Evolutionary conservation across 352 stramenopile genomes (phyloP).

Genomic region (Globisporangium viniferum): DNA sequence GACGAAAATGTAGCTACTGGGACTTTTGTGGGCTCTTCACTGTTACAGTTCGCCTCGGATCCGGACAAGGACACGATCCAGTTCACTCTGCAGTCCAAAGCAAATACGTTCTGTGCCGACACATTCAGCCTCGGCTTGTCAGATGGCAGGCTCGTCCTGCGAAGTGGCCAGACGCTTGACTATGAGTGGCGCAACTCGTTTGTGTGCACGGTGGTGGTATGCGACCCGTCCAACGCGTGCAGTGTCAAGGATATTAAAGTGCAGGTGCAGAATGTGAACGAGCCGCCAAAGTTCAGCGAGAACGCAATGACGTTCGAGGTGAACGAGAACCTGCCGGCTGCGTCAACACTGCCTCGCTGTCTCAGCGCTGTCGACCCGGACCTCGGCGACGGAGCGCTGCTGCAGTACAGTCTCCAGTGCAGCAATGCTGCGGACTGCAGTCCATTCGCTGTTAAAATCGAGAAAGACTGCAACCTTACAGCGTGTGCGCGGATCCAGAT

Average conservation of each 20-base stretch:
- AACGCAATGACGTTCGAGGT: conserved; percentile 29
- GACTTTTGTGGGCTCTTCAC: conserved; percentile 22
- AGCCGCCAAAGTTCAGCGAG: conserved; percentile 39
- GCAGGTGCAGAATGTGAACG: conserved; percentile 50
- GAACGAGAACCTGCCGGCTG: conserved; percentile 28
- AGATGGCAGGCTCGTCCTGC: conserved; percentile 30
- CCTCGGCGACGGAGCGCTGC: conserved; percentile 29
- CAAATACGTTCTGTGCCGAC: conserved; percentile 42
- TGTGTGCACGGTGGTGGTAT: conserved; percentile 46
- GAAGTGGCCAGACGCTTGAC: conserved; percentile 26
- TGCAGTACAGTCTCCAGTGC: conserved; percentile 45
- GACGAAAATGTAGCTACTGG: conserved; percentile 33
- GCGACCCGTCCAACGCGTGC: conserved; percentile 52
- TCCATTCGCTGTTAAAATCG: conserved; percentile 32
- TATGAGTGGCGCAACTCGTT: conserved; percentile 37
- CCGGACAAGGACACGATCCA: conserved; percentile 41
- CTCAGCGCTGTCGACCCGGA: conserved; percentile 42
- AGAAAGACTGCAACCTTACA: conserved; percentile 32
- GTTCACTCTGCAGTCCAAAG: conserved; percentile 52
- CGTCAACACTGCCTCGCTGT: conserved; percentile 26
- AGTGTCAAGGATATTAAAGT: conserved; percentile 38
- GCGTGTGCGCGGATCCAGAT: conserved; percentile 42
- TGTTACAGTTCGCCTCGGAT: conserved; percentile 32
- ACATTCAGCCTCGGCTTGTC: conserved; percentile 34
- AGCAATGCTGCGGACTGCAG: conserved; percentile 25